These are phyloP conservation scores for Pythium myriotylum DNA, from an alignment of 352 stramenopile genomes.

Conservation along the genomic window DNA sequence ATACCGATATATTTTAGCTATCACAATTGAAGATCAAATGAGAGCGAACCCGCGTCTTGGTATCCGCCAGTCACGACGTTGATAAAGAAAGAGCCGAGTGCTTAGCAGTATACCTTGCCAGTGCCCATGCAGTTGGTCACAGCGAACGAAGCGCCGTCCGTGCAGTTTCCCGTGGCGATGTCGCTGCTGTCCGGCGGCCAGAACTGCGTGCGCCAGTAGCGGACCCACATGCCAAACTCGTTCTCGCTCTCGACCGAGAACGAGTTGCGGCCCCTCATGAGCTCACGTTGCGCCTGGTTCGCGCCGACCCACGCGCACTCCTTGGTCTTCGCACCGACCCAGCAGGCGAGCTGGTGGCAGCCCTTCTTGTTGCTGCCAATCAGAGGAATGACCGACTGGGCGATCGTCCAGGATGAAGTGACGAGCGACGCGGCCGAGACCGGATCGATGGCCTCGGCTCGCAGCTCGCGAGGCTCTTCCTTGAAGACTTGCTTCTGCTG, in stretches of 20 bases:
- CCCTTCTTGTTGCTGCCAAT: conserved; percentile 4
- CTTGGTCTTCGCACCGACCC: background rate
- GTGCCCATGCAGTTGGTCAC: conserved; percentile 14
- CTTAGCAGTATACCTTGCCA: conserved; percentile 13
- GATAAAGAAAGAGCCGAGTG: no score
- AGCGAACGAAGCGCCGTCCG: conserved; percentile 1
- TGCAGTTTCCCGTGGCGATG: conserved; percentile 2
- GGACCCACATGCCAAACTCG: conserved; percentile 5
- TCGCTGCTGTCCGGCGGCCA: conserved; percentile 10
- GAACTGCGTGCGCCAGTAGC: conserved; percentile 19
- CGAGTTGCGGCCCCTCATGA: conserved; percentile 12
- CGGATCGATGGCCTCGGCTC: background rate
- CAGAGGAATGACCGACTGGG: background rate
- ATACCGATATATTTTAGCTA: no score
- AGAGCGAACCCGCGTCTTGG: no score
- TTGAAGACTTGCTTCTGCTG: no score
- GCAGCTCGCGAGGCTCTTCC: background rate
- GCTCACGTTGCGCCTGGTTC: conserved; percentile 10
- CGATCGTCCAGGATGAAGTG: conserved; percentile 8
- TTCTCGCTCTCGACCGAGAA: conserved; percentile 8
- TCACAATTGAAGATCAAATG: no score
- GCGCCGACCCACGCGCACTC: conserved; percentile 1
- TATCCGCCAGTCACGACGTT: no score
- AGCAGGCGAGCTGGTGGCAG: conserved; percentile 13
- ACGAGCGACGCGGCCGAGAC: background rate